Conservation (phyloP, 2,329 filamentous ascomycete genomes). For the Arthrobotrys sphaeroides region DNA sequence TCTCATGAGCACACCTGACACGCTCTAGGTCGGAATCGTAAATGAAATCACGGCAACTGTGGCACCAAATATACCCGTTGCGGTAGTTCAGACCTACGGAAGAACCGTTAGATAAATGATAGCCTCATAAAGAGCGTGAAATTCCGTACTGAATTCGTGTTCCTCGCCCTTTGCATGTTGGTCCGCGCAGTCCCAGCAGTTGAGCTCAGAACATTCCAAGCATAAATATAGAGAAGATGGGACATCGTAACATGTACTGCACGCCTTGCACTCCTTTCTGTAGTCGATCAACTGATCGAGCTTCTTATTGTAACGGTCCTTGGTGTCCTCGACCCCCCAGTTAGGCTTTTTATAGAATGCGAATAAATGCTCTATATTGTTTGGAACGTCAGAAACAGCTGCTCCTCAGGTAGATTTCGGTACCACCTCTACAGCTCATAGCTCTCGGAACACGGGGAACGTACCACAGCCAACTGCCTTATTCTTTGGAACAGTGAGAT, state of each 20-base stretch:
- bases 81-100: slow-evolving; percentile 70
- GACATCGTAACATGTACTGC: slow-evolving; percentile 41
- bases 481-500: slow-evolving; percentile 45
- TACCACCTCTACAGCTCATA: no score
- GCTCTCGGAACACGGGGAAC: no score
- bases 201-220: slow-evolving; percentile 55
- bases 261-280: slow-evolving; percentile 37
- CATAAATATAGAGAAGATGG: slow-evolving; percentile 54
- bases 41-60: slow-evolving; percentile 82
- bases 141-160: slow-evolving; percentile 56
- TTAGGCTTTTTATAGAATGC: slow-evolving; percentile 46
- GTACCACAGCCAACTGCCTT: slow-evolving; percentile 51
- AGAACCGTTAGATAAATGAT: not conserved
- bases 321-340: slow-evolving; percentile 48
- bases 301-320: slow-evolving; percentile 50
- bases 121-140: not conserved
- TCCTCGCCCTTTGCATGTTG: slow-evolving; percentile 53
- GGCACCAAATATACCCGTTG: slow-evolving; percentile 77
- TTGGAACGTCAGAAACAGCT: not conserved
- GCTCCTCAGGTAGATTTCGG: not conserved
- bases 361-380: slow-evolving; percentile 35
- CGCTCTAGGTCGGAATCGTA: slow-evolving; percentile 84
- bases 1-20: slow-evolving; percentile 67
- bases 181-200: slow-evolving; percentile 56
- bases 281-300: slow-evolving; percentile 46